phyloP scores from a whole-genome alignment of 495 filamentous ascomycete genomes.

The Xylaria castorea region DNA sequence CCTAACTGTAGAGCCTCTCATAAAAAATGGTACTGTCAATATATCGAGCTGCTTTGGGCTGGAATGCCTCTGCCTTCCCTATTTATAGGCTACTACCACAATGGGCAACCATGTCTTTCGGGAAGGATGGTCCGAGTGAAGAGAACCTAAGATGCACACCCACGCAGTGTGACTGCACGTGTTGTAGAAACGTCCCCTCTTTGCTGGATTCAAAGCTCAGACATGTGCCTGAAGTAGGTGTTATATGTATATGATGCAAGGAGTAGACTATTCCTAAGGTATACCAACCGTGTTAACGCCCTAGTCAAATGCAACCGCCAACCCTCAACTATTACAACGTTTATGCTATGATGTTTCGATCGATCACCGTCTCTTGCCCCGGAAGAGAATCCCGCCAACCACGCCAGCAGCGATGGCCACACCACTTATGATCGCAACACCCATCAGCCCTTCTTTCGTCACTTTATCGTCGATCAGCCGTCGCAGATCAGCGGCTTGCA shows the following conservation, averaged over 20 bases:
- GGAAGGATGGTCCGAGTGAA: neutral
- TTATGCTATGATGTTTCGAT: neutral
- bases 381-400: constrained; percentile 81
- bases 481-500: constrained; percentile 85
- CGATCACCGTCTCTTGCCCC: constrained; percentile 38
- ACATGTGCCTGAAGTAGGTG: neutral
- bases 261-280: constrained; percentile 15
- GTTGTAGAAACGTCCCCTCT: neutral
- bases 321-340: constrained; percentile 20
- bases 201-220: neutral
- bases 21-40: neutral
- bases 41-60: neutral
- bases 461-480: constrained; percentile 94
- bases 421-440: constrained; percentile 95
- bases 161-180: neutral
- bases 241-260: constrained; percentile 15
- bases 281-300: constrained; percentile 30
- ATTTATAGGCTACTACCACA: no score
- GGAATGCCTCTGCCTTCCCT: neutral
- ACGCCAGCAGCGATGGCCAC: constrained; percentile 93
- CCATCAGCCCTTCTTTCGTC: constrained; percentile 89
- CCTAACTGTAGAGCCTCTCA: no score
- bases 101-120: neutral
- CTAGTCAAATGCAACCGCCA: constrained; percentile 24
- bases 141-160: neutral